Conservation (phyloP, 495 filamentous ascomycete species). For the Talaromyces stipitatus region DNA sequence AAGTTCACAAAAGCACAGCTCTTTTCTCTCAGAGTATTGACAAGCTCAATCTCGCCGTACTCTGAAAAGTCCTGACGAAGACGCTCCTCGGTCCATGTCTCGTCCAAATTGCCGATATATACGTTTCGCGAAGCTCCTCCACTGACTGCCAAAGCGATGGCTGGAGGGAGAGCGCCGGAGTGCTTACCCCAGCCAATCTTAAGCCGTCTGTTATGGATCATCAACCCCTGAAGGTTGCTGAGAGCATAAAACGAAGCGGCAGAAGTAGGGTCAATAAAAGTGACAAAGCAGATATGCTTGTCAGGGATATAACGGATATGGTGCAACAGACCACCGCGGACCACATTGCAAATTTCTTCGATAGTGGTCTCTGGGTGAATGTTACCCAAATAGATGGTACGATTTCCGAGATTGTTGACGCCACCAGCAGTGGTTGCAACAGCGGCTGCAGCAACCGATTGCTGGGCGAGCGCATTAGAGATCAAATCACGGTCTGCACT, state of each 20-base stretch:
- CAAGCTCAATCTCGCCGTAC: constrained; percentile 95
- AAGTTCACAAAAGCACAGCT: constrained; percentile 99
- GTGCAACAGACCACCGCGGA: constrained; percentile 85
- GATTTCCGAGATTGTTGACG: constrained; percentile 93
- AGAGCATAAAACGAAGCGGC: constrained; percentile 96
- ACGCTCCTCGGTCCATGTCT: constrained; percentile 93
- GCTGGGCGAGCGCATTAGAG: constrained; percentile 90
- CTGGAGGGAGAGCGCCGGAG: constrained; percentile 91
- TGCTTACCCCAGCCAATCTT: constrained; percentile 99
- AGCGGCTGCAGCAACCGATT: constrained; percentile 93
- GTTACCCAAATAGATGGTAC: constrained; percentile 96
- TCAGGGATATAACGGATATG: constrained; percentile 99
- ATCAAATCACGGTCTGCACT: constrained; percentile 93
- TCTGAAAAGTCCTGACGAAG: constrained; percentile 95
- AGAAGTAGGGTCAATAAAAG: constrained; percentile 97
- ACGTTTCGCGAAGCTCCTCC: constrained; percentile 93
- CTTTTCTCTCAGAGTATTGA: constrained; percentile 96
- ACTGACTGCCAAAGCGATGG: constrained; percentile 92
- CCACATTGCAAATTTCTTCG: constrained; percentile 97
- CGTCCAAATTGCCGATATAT: constrained; percentile 95
- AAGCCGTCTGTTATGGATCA: constrained; percentile 96
- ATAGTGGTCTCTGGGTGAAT: constrained; percentile 98
- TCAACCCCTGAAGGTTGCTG: constrained; percentile 92
- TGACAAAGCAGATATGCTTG: constrained; percentile 99
- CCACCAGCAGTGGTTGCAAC: constrained; percentile 95